Base-by-base conservation (phyloP, 352 stramenopile species). In the Phytophthora kernoviae region DNA sequence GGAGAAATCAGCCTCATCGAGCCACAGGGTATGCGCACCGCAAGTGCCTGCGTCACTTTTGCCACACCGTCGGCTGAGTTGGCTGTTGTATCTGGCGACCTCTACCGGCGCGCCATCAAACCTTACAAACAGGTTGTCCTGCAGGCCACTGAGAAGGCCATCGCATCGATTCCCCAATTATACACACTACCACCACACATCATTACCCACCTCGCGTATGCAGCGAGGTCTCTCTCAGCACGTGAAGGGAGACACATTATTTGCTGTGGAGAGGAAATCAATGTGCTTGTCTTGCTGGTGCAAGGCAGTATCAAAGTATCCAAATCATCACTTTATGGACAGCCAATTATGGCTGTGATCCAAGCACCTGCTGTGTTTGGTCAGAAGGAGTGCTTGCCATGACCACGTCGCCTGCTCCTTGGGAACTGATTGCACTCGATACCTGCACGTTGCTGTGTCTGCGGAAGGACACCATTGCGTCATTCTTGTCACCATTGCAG, bases 1-100 rank as follows among this genome's bases (percentile, higher is more conserved):
- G 83, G 83, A 5, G 83, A 93, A 52, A 80, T 93, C 52, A 88
- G 79, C 46, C 64, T 93, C 21, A 82, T 90, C 20, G 74, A 84
- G 44, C 67, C 72, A 0, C 55, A 69, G 12, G 75, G 77, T 32
- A 45, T 84, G 26, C 73, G 75, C 18, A 91, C 79, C 6, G 83
- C 80, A 7, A 88, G 75, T 4, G 83, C 83, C 9, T 84, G 79
- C 39, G 81, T 90, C 27, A 88, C 75, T 22, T 93, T 90, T 40
- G 68, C 68, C 0, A 60, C 69, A 6, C 43, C 75, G 0, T 68
- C 49, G 22, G 80, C 83, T 0, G 81, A 93, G 46, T 52, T 93
- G 5, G 79, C 75, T 0, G 56, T 85, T 37, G 65, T 91, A 2
- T 75, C 83, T 1, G 73, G 79, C 0, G 81, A 91, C 39, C 70